Percentiles rank a stretch among this genome's conserved stretches.
Evolutionary conservation across 148 eudicot species (phyloP).

Genomic region (Vaccinium myrtillus): DNA sequence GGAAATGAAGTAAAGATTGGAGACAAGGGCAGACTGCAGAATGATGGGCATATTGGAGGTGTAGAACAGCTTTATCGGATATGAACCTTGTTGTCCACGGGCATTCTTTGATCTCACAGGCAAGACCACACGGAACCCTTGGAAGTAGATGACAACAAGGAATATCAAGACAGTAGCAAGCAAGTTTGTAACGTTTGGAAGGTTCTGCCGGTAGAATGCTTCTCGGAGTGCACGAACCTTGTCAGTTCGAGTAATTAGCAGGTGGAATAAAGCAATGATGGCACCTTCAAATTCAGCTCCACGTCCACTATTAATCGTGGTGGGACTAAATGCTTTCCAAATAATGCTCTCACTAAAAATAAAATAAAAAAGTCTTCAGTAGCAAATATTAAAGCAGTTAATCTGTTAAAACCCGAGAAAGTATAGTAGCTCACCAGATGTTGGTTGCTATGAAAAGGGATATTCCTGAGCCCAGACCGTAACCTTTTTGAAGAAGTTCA

Average conservation of each 20-base stretch:
- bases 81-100: constrained; percentile 90
- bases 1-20: constrained; percentile 87
- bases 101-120: constrained; percentile 91
- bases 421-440: constrained; percentile 51
- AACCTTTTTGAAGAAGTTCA: constrained; percentile 91
- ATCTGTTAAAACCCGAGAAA: background rate
- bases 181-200: constrained; percentile 80
- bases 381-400: background rate
- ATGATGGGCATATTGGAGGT: constrained; percentile 97
- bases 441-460: constrained; percentile 88
- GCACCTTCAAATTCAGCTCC: constrained; percentile 95
- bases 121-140: constrained; percentile 88
- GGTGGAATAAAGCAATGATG: constrained; percentile 81
- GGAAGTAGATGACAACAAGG: constrained; percentile 81
- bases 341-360: constrained; percentile 72
- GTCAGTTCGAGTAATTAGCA: constrained; percentile 72
- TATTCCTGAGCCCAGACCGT: constrained; percentile 89
- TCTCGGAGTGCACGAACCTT: constrained; percentile 88
- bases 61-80: constrained; percentile 88
- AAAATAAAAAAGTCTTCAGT: background rate
- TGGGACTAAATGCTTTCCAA: constrained; percentile 95
- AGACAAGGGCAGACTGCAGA: constrained; percentile 85
- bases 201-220: constrained; percentile 90
- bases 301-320: constrained; percentile 80
- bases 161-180: constrained; percentile 80